These are phyloP conservation scores for Crucibulum laeve DNA, from an alignment of 768 basidiomycete genomes.

Conservation along the genomic window DNA sequence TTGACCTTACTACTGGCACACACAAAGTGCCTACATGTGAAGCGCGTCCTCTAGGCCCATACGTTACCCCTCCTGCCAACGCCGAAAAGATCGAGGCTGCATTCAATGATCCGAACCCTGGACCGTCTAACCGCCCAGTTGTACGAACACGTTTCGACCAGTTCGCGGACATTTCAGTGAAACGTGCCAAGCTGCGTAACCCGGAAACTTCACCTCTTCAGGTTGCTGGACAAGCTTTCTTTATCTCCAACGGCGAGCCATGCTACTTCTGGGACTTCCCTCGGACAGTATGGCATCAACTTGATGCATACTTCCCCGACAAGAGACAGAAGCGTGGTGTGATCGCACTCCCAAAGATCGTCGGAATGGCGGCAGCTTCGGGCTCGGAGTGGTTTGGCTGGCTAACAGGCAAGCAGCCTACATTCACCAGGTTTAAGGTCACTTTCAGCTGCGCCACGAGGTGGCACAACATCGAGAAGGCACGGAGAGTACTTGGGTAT, in stretches of 20 bases:
- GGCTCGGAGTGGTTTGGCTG: constrained; percentile 71
- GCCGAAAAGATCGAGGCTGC: constrained; percentile 52
- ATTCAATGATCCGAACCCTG: constrained; percentile 44
- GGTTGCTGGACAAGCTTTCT: constrained; percentile 92
- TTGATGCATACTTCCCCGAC: constrained; percentile 58
- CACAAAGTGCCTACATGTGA: constrained; percentile 72
- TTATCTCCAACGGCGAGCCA: constrained; percentile 97
- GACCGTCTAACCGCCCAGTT: constrained; percentile 46
- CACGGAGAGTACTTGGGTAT: constrained; percentile 87
- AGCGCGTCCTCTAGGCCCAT: constrained; percentile 83
- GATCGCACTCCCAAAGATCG: constrained; percentile 49
- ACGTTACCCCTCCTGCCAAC: constrained; percentile 54
- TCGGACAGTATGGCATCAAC: constrained; percentile 70
- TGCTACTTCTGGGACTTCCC: constrained; percentile 95
- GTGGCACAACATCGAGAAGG: constrained; percentile 94
- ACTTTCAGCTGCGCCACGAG: constrained; percentile 73
- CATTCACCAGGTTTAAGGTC: constrained; percentile 84
- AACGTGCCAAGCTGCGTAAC: constrained; percentile 39
- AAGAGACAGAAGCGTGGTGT: constrained; percentile 33
- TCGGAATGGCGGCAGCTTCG: constrained; percentile 71
- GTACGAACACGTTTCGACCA: constrained; percentile 81
- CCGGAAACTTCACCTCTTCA: constrained; percentile 54
- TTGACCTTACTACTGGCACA: constrained; percentile 61
- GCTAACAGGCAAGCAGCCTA: constrained; percentile 73
- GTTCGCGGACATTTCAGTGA: constrained; percentile 56